Percentiles rank a stretch among this genome's conserved stretches.
Evolutionary conservation across 306 rosid genomes (phyloP).

Genomic region (Cucumis hystrix): DNA sequence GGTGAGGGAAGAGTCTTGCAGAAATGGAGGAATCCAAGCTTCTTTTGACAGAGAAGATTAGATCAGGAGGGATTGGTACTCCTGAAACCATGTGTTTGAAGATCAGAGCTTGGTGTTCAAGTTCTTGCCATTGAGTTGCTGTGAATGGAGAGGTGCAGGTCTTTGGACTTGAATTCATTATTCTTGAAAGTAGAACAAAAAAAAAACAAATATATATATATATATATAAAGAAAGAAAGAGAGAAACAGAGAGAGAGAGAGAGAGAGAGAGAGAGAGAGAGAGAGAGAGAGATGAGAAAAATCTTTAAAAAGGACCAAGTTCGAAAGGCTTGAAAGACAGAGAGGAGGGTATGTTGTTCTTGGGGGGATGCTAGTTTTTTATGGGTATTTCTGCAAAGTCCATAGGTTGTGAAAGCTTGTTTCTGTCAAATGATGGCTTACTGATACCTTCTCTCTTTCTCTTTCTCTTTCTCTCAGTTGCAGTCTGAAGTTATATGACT

Average conservation of each 20-base stretch:
- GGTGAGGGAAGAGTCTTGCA: conserved; percentile 74
- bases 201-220: not conserved
- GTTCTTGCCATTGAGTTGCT: conserved; percentile 92
- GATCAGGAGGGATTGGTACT: conserved; percentile 76
- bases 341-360: conserved; percentile 4
- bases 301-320: conserved; percentile 2
- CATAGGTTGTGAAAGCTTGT: conserved; percentile 29
- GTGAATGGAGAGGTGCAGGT: conserved; percentile 65
- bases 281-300: not conserved
- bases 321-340: not conserved
- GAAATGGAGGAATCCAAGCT: conserved; percentile 65
- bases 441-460: conserved; percentile 21
- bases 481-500: conserved; percentile 4
- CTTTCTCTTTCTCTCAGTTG: conserved; percentile 5
- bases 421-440: conserved; percentile 37
- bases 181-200: conserved; percentile 13
- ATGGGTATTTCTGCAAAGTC: conserved; percentile 15
- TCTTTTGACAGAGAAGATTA: conserved; percentile 65
- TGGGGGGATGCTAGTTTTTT: conserved; percentile 14
- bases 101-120: conserved; percentile 91
- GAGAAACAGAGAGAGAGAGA: not conserved
- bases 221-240: not conserved
- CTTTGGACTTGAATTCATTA: conserved; percentile 34
- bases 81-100: conserved; percentile 91
- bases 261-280: not conserved